Conservation (phyloP, 2,329 filamentous ascomycete genomes). For the Claviceps sp. region DNA sequence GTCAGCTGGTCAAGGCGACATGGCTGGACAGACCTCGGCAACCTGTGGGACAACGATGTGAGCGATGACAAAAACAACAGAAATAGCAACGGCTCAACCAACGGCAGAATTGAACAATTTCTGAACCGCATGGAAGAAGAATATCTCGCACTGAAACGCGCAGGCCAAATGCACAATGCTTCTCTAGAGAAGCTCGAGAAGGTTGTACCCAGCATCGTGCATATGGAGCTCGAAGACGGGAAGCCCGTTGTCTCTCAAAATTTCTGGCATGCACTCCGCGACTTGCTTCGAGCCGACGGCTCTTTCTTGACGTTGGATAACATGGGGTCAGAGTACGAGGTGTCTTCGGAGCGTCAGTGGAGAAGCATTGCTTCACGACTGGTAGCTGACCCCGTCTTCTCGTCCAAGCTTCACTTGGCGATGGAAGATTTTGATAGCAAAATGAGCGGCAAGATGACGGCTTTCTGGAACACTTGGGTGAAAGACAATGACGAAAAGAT, state of each 20-base stretch:
- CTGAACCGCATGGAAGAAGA: conserved; percentile 17
- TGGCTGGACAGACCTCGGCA: conserved; percentile 9
- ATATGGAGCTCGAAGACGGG: conserved; percentile 39
- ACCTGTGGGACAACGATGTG: conserved; percentile 10
- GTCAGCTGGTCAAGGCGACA: conserved; percentile 15
- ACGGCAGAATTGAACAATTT: conserved; percentile 11
- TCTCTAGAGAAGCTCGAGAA: conserved; percentile 30
- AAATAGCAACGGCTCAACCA: conserved; percentile 5
- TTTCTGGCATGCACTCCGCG: conserved; percentile 54
- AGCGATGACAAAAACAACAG: conserved; percentile 3
- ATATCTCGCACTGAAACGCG: conserved; percentile 16
- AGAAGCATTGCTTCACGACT: conserved; percentile 29
- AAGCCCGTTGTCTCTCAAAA: conserved; percentile 40
- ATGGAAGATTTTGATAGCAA: conserved; percentile 13
- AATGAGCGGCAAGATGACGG: conserved; percentile 20
- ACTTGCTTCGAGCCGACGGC: conserved; percentile 36
- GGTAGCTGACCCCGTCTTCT: conserved; percentile 19
- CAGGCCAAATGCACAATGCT: conserved; percentile 21
- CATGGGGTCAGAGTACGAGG: conserved; percentile 21
- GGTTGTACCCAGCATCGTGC: conserved; percentile 42
- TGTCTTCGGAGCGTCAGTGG: conserved; percentile 35
- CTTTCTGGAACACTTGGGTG: conserved; percentile 39
- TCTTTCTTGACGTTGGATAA: conserved; percentile 33
- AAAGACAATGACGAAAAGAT: conserved; percentile 32
- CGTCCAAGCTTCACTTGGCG: conserved; percentile 14